phyloP scores from a whole-genome alignment of 352 stramenopile genomes.

The Aphanomyces euteiches region DNA sequence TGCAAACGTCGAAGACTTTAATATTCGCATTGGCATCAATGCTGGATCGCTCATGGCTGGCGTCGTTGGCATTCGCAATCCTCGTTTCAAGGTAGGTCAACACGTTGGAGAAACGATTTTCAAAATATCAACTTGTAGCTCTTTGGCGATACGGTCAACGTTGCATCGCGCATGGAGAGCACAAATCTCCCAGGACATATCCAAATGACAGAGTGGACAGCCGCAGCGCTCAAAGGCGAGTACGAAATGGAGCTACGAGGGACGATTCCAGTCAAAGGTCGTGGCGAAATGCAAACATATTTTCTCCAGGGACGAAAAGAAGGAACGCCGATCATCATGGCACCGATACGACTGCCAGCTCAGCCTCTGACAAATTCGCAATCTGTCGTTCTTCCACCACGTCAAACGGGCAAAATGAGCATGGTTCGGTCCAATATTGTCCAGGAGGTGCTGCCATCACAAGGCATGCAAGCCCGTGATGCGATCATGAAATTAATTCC shows the following conservation, averaged over 20 bases:
- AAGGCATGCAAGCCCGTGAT: neutral
- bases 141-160: slow-evolving; percentile 85
- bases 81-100: slow-evolving; percentile 58
- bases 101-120: no score
- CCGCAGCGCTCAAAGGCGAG: slow-evolving; percentile 59
- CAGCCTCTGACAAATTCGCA: neutral
- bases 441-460: slow-evolving; percentile 2
- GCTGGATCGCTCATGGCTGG: slow-evolving; percentile 77
- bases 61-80: slow-evolving; percentile 79
- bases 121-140: slow-evolving; percentile 33
- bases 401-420: neutral
- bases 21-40: slow-evolving; percentile 86
- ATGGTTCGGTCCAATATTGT: slow-evolving; percentile 6
- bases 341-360: neutral
- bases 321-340: slow-evolving; percentile 13
- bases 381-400: neutral
- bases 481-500: slow-evolving; percentile 24
- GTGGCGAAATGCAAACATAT: slow-evolving; percentile 81
- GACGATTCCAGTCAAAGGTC: slow-evolving; percentile 78
- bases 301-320: slow-evolving; percentile 43
- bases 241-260: slow-evolving; percentile 66
- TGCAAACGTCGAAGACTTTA: slow-evolving; percentile 60
- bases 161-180: slow-evolving; percentile 80
- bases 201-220: slow-evolving; percentile 69
- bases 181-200: slow-evolving; percentile 77